Conservation (phyloP, 2,329 filamentous ascomycete genomes). For the Aspergillus hortae region DNA sequence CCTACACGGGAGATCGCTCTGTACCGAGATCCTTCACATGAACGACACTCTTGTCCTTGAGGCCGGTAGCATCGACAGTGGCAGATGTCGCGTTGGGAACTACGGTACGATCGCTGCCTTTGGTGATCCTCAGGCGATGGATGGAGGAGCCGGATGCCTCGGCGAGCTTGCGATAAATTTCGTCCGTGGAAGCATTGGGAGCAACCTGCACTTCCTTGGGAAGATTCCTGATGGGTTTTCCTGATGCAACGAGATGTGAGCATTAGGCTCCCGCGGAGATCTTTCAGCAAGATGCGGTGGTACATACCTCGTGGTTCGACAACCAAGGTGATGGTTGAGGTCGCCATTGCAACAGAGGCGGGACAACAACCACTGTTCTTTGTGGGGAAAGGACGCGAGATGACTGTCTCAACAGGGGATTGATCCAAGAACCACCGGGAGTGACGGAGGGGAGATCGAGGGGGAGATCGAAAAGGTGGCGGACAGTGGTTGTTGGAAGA, state of each 20-base stretch:
- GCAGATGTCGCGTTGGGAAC: constrained; percentile 52
- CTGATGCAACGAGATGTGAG: constrained; percentile 23
- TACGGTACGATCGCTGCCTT: constrained; percentile 58
- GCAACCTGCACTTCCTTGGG: constrained; percentile 54
- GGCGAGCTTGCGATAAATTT: constrained; percentile 58
- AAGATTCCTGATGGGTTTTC: constrained; percentile 60
- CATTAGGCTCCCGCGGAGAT: not conserved
- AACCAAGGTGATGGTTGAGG: constrained; percentile 32
- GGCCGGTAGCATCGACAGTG: constrained; percentile 53
- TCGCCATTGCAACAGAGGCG: not conserved
- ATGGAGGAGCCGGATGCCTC: constrained; percentile 52
- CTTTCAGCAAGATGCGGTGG: not conserved
- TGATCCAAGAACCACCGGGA: too few species aligned
- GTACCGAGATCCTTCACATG: constrained; percentile 91
- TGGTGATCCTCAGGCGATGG: constrained; percentile 62
- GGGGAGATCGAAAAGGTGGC: too few species aligned
- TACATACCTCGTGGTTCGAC: constrained; percentile 42
- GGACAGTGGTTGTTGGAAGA: too few species aligned
- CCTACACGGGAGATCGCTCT: constrained; percentile 19
- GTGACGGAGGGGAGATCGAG: too few species aligned
- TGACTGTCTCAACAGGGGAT: too few species aligned
- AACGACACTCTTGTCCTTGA: constrained; percentile 60
- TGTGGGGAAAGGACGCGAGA: too few species aligned
- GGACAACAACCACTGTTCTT: too few species aligned
- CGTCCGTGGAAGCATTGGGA: constrained; percentile 48